Evolutionary conservation across 768 basidiomycete species (phyloP).

Genomic region (Xerocomellus amylosporus): DNA sequence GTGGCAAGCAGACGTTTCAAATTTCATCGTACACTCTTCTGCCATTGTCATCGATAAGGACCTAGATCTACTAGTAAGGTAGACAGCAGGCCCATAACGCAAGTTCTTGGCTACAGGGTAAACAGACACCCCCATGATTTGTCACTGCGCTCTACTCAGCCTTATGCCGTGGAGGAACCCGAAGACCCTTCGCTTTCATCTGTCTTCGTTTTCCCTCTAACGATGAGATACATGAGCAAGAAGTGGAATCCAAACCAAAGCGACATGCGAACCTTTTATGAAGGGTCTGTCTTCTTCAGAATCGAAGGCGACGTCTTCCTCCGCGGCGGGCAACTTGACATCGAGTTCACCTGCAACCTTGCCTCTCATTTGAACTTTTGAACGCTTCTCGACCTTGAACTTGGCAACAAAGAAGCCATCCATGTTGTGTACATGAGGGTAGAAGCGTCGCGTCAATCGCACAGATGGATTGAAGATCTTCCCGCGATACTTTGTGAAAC

Average conservation of each 20-base stretch:
- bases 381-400: slow-evolving; percentile 86
- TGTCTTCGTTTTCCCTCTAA: slow-evolving; percentile 71
- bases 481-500: slow-evolving; percentile 86
- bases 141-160: slow-evolving; percentile 23
- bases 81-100: not conserved
- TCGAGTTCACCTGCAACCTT: slow-evolving; percentile 24
- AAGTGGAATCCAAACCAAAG: not conserved
- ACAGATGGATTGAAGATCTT: slow-evolving; percentile 83
- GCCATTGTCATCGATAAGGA: not conserved
- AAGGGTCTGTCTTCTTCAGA: slow-evolving; percentile 73
- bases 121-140: not conserved
- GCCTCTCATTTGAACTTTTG: slow-evolving; percentile 43
- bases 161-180: slow-evolving; percentile 55
- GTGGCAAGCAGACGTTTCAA: not conserved
- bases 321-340: slow-evolving; percentile 25
- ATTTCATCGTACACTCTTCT: slow-evolving; percentile 7
- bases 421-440: slow-evolving; percentile 99
- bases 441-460: slow-evolving; percentile 82
- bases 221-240: slow-evolving; percentile 4
- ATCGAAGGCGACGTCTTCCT: slow-evolving; percentile 55
- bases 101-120: slow-evolving; percentile 2
- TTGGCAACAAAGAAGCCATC: slow-evolving; percentile 99
- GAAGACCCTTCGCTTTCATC: slow-evolving; percentile 74
- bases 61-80: not conserved
- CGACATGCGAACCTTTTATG: slow-evolving; percentile 64